Conservation (phyloP, 1,284 basidiomycete genomes). For the Thecaphora frezii region DNA sequence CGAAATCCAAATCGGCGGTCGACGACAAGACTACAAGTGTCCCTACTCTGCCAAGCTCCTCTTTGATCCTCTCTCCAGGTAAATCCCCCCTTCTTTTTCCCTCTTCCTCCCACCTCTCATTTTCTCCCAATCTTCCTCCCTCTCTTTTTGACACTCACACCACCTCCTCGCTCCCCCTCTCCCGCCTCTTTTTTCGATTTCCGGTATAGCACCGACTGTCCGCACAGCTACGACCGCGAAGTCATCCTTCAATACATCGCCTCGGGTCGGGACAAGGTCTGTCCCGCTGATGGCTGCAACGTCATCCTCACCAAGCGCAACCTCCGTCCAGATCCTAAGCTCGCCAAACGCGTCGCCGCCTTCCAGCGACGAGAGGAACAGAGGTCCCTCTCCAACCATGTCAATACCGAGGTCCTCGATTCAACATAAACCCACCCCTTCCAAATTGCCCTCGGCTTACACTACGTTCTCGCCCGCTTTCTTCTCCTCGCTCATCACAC, state of each 20-base stretch:
- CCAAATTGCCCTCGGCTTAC: no score
- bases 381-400: not conserved
- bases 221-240: conserved; percentile 22
- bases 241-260: conserved; percentile 22
- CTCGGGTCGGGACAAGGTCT: conserved; percentile 19
- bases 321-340: conserved; percentile 16
- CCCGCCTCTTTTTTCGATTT: no score
- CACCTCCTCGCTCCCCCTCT: no score
- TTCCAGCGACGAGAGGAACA: conserved; percentile 36
- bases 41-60: conserved; percentile 42
- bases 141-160: no score
- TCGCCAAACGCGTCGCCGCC: conserved; percentile 26
- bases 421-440: no score
- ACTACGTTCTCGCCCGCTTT: no score
- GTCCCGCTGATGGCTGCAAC: conserved; percentile 21
- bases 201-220: conserved; percentile 22
- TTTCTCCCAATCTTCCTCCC: no score
- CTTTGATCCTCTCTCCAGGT: conserved; percentile 42
- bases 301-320: conserved; percentile 9
- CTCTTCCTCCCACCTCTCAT: not conserved
- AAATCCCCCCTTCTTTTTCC: conserved; percentile 1
- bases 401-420: no score
- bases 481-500: no score
- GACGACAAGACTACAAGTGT: conserved; percentile 41
- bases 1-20: conserved; percentile 41